Percentiles rank a stretch among this genome's conserved stretches.
Conservation (phyloP, 2,329 filamentous ascomycete species). For the Colletotrichum australisinense region DNA sequence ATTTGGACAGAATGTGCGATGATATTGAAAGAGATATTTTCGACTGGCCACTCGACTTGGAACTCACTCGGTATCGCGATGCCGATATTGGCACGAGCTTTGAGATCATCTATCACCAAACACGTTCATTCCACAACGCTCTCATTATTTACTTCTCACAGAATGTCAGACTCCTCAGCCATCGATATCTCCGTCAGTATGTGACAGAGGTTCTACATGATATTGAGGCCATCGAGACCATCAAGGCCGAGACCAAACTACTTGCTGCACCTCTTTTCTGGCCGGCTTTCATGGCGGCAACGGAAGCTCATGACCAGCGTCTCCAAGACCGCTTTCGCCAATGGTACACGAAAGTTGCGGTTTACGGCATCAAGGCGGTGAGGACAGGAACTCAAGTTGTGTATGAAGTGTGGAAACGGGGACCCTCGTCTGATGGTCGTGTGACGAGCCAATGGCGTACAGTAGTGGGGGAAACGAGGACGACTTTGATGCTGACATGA, state of each 20-base stretch:
- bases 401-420: slow-evolving; percentile 37
- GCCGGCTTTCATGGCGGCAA: slow-evolving; percentile 40
- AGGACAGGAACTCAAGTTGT: slow-evolving; percentile 39
- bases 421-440: slow-evolving; percentile 11
- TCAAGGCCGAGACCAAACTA: slow-evolving; percentile 36
- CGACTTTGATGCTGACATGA: slow-evolving; percentile 13
- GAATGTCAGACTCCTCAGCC: slow-evolving; percentile 33
- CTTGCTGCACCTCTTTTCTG: slow-evolving; percentile 40
- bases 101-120: slow-evolving; percentile 32
- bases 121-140: slow-evolving; percentile 40
- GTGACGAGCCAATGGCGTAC: slow-evolving; percentile 27
- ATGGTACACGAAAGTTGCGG: slow-evolving; percentile 37
- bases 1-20: slow-evolving; percentile 12
- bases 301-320: slow-evolving; percentile 37
- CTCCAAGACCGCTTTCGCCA: slow-evolving; percentile 37
- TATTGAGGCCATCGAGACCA: slow-evolving; percentile 39
- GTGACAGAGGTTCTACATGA: slow-evolving; percentile 35
- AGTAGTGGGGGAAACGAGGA: not conserved
- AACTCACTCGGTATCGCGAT: not conserved
- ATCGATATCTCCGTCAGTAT: slow-evolving; percentile 37
- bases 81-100: not conserved
- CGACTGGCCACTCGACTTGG: slow-evolving; percentile 25
- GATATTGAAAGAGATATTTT: slow-evolving; percentile 27
- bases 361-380: slow-evolving; percentile 40
- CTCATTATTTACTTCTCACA: slow-evolving; percentile 42